A percentile compares a stretch with the other conserved stretches of the same genome.
Evolutionary conservation across 495 filamentous ascomycete species (phyloP).

Genomic region (Aspergillus homomorphus): DNA sequence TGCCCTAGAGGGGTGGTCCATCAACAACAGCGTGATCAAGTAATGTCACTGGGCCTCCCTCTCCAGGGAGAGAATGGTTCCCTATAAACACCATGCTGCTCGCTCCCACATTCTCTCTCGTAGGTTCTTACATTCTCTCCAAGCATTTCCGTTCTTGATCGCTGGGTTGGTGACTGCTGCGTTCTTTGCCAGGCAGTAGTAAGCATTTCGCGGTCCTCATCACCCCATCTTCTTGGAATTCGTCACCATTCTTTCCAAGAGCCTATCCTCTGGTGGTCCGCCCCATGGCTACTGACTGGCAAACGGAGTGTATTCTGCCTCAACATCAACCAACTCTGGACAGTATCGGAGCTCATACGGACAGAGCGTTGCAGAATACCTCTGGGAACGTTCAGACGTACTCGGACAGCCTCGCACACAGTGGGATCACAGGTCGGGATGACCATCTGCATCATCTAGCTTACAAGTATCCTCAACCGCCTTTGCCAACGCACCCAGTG

Average conservation of each 20-base stretch:
- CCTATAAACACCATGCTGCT: slow-evolving; percentile 51
- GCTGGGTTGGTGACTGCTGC: slow-evolving; percentile 37
- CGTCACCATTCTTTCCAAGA: slow-evolving; percentile 54
- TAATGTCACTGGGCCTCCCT: slow-evolving; percentile 40
- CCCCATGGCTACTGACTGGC: slow-evolving; percentile 51
- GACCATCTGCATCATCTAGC: slow-evolving; percentile 40
- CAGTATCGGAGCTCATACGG: slow-evolving; percentile 39
- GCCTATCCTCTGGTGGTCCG: slow-evolving; percentile 39
- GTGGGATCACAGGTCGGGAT: slow-evolving; percentile 32
- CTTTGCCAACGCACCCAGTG: slow-evolving; percentile 31
- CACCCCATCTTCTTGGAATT: slow-evolving; percentile 37
- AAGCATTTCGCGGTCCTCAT: slow-evolving; percentile 43
- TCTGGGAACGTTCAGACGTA: slow-evolving; percentile 50
- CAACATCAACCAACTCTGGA: slow-evolving; percentile 43
- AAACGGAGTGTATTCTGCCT: slow-evolving; percentile 43
- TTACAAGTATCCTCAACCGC: slow-evolving; percentile 41
- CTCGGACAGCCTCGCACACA: slow-evolving; percentile 35
- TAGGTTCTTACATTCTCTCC: slow-evolving; percentile 51
- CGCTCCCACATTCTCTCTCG: slow-evolving; percentile 59
- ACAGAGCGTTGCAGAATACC: slow-evolving; percentile 47
- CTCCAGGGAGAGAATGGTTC: slow-evolving; percentile 36
- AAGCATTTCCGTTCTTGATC: slow-evolving; percentile 41
- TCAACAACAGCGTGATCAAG: slow-evolving; percentile 38
- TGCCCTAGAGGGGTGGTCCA: slow-evolving; percentile 42
- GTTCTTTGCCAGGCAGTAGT: slow-evolving; percentile 45